Evolutionary conservation across 768 basidiomycete genomes (phyloP).

Genomic region (Tulasnella sp.): DNA sequence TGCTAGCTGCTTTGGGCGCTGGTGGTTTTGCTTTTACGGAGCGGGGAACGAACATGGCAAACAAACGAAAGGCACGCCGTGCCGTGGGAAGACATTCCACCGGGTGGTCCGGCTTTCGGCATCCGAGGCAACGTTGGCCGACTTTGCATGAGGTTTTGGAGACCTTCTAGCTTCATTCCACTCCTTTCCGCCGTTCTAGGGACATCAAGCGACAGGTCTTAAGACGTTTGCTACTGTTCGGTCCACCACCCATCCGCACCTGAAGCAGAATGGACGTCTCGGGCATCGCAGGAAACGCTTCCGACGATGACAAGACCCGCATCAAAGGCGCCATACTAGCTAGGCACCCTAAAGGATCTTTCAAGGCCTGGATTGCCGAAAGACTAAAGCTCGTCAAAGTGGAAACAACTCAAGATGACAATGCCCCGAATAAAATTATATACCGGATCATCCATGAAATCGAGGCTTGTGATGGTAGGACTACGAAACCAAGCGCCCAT

Average conservation of each 20-base stretch:
- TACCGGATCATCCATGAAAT: neutral
- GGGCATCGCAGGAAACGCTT: slow-evolving; percentile 7
- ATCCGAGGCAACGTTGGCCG: neutral
- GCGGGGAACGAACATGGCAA: slow-evolving; percentile 21
- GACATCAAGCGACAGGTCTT: neutral
- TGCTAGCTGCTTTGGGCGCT: neutral
- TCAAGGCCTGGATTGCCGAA: neutral
- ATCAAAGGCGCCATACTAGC: neutral
- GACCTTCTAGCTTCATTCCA: neutral
- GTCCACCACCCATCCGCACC: neutral
- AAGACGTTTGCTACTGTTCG: neutral
- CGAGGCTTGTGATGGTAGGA: neutral
- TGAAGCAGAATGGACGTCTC: neutral
- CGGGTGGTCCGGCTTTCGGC: neutral
- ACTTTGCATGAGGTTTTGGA: neutral
- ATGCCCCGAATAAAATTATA: neutral
- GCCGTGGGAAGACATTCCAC: neutral
- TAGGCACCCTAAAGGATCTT: neutral
- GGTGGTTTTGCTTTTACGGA: slow-evolving; percentile 5
- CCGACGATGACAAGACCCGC: slow-evolving; percentile 8
- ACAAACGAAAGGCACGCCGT: neutral
- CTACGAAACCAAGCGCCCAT: neutral
- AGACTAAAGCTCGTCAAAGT: neutral
- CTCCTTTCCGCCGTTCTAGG: neutral
- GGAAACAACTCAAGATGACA: neutral